phyloP scores from a whole-genome alignment of 1,284 basidiomycete species.

The Tylopilus sp. region DNA sequence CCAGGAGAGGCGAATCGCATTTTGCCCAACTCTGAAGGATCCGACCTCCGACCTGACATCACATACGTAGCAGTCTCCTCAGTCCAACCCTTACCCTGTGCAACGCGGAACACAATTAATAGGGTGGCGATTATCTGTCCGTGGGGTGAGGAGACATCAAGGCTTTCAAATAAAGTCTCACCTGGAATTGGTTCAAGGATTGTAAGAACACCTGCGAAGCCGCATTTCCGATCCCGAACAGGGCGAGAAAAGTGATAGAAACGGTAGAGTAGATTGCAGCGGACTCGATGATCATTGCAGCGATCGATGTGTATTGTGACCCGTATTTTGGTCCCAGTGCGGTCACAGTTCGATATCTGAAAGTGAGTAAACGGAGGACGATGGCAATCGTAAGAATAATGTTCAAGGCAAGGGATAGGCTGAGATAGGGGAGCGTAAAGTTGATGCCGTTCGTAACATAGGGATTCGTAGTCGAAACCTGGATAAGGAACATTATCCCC shows the following conservation, averaged over 20 bases:
- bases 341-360: conserved; percentile 1
- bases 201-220: conserved; percentile 18
- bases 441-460: conserved; percentile 19
- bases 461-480: conserved; percentile 17
- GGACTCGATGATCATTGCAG: conserved; percentile 25
- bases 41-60: not conserved
- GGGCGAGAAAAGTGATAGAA: conserved; percentile 18
- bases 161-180: not conserved
- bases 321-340: conserved; percentile 17
- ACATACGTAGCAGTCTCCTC: conserved; percentile 8
- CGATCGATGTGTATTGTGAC: conserved; percentile 23
- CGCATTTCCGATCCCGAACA: conserved; percentile 15
- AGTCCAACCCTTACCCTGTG: conserved; percentile 30
- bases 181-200: conserved; percentile 23
- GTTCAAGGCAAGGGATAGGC: conserved; percentile 23
- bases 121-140: conserved; percentile 20
- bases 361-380: conserved; percentile 19
- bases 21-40: not conserved
- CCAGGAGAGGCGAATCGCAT: not conserved
- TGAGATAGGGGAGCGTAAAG: conserved; percentile 20
- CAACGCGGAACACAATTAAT: conserved; percentile 28
- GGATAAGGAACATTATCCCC: conserved; percentile 13
- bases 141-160: not conserved
- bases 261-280: conserved; percentile 23
- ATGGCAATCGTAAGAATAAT: conserved; percentile 27